Percentiles rank a stretch among this genome's conserved stretches.
Conservation (phyloP, 1,284 basidiomycete genomes). For the Anthracocystis walkeri region DNA sequence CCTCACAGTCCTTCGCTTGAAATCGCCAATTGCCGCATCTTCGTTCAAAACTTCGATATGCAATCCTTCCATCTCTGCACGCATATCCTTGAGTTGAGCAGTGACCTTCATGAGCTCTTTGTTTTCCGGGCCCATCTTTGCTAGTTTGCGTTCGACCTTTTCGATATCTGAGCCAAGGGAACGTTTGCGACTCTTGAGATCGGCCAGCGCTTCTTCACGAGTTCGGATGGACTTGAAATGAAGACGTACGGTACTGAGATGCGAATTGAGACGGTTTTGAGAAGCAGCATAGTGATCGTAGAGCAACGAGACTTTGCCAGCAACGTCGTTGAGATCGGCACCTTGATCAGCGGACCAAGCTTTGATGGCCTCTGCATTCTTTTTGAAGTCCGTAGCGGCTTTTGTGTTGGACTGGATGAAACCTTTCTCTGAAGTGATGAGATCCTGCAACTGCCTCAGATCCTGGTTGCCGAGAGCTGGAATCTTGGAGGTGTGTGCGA, state of each 20-base stretch:
- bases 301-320: conserved; percentile 79
- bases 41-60: conserved; percentile 86
- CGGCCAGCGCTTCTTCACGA: conserved; percentile 84
- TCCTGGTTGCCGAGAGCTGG: conserved; percentile 84
- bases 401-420: conserved; percentile 80
- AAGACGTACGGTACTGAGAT: conserved; percentile 79
- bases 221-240: conserved; percentile 77
- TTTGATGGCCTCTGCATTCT: conserved; percentile 80
- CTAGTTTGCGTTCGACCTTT: conserved; percentile 86
- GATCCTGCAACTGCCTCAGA: conserved; percentile 82
- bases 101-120: conserved; percentile 85
- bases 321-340: conserved; percentile 84
- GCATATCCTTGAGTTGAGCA: conserved; percentile 79
- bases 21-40: conserved; percentile 85
- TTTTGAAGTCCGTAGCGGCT: conserved; percentile 77
- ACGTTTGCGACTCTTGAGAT: conserved; percentile 79
- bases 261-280: conserved; percentile 79
- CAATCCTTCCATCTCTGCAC: conserved; percentile 80
- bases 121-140: conserved; percentile 88
- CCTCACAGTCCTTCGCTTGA: conserved; percentile 80
- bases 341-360: conserved; percentile 87
- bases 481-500: conserved; percentile 83
- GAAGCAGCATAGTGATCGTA: conserved; percentile 79
- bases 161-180: conserved; percentile 81
- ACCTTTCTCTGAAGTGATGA: conserved; percentile 88